Conservation (phyloP, 805 yeast genomes). For the Saitoella complicata region DNA sequence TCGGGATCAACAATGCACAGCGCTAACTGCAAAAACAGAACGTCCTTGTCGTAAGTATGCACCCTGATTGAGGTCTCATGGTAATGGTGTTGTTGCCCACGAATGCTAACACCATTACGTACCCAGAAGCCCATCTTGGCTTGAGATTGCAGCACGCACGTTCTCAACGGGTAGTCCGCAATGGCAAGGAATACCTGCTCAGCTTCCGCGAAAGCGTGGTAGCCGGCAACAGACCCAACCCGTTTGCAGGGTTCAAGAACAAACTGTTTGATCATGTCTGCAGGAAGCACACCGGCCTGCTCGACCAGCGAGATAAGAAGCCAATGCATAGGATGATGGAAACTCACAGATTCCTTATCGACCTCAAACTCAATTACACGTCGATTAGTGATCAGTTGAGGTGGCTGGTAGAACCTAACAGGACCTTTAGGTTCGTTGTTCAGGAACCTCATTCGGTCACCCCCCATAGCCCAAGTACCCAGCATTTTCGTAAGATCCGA, state of each 20-base stretch:
- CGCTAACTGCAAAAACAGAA: slow-evolving; percentile 49
- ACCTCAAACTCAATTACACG: slow-evolving; percentile 28
- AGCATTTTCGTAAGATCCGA: slow-evolving; percentile 14
- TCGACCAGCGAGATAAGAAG: slow-evolving; percentile 58
- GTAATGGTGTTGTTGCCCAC: slow-evolving; percentile 66
- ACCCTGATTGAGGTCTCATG: slow-evolving; percentile 66
- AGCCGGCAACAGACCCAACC: no score
- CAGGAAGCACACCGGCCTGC: slow-evolving; percentile 20
- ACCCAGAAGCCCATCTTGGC: slow-evolving; percentile 88
- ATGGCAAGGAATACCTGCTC: slow-evolving; percentile 15
- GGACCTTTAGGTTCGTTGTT: slow-evolving; percentile 11
- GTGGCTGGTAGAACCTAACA: no score
- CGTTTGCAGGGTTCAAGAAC: no score
- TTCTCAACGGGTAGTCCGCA: slow-evolving; percentile 63
- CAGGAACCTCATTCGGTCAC: slow-evolving; percentile 9
- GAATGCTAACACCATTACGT: slow-evolving; percentile 71
- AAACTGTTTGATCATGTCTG: not conserved
- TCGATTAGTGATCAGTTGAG: no score
- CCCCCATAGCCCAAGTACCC: slow-evolving; percentile 17
- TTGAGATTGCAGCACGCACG: slow-evolving; percentile 64
- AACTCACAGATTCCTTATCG: slow-evolving; percentile 37
- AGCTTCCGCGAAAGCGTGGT: no score
- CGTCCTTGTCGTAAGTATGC: slow-evolving; percentile 63
- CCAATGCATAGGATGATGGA: slow-evolving; percentile 68
- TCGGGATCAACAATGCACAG: slow-evolving; percentile 43